phyloP scores from a whole-genome alignment of 208 protist species.

The Leishmania tarentolae region DNA sequence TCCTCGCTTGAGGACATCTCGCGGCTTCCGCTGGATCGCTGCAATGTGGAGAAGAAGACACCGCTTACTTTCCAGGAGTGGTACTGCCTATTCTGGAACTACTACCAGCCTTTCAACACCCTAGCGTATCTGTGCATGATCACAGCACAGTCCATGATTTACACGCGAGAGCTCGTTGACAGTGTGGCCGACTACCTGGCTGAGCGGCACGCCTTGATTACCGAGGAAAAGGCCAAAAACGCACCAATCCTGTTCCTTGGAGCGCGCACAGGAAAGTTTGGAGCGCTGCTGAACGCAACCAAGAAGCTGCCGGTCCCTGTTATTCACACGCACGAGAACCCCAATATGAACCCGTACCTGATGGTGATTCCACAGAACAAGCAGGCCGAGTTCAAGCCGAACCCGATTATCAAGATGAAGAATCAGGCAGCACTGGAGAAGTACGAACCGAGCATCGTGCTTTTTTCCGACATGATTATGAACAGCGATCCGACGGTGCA shows the following conservation, averaged over 20 bases:
- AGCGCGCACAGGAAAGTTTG: conserved; percentile 76
- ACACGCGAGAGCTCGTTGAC: conserved; percentile 76
- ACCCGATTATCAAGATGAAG: conserved; percentile 84
- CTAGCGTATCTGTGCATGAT: conserved; percentile 81
- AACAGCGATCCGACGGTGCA: conserved; percentile 73
- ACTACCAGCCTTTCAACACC: conserved; percentile 80
- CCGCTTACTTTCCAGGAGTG: conserved; percentile 82
- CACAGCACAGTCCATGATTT: conserved; percentile 72
- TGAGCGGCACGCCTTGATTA: conserved; percentile 70
- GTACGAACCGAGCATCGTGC: conserved; percentile 86
- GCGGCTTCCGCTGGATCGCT: conserved; percentile 77
- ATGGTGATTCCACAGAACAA: conserved; percentile 82
- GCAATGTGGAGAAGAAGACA: conserved; percentile 62
- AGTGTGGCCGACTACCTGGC: conserved; percentile 77
- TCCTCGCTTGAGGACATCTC: conserved; percentile 83
- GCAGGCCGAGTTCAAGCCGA: conserved; percentile 81
- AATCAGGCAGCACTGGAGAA: conserved; percentile 81
- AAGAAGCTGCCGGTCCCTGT: conserved; percentile 78
- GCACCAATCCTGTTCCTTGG: conserved; percentile 86
- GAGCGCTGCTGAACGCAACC: conserved; percentile 75
- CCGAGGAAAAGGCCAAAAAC: conserved; percentile 60
- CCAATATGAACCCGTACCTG: conserved; percentile 86
- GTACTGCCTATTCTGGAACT: conserved; percentile 91
- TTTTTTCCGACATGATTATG: conserved; percentile 86
- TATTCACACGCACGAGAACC: conserved; percentile 82